phyloP scores from a whole-genome alignment of 2,329 filamentous ascomycete species.

The Epichloe brachyelytri region DNA sequence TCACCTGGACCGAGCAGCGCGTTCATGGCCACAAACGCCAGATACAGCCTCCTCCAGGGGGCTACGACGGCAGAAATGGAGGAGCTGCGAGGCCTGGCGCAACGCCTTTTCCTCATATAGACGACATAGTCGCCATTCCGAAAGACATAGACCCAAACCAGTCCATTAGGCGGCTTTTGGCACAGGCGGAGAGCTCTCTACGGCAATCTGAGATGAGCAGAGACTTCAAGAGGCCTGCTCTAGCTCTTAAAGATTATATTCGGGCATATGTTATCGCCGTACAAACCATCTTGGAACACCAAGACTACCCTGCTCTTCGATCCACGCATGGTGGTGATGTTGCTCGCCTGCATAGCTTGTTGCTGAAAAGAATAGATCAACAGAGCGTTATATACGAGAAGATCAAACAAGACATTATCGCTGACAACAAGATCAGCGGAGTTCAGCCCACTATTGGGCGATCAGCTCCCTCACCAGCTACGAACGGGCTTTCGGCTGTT shows the following conservation, averaged over 20 bases:
- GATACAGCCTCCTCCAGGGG: slow-evolving; percentile 16
- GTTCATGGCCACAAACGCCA: slow-evolving; percentile 19
- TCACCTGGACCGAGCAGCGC: slow-evolving; percentile 1
- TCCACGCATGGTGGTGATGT: slow-evolving; percentile 34
- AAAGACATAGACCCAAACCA: slow-evolving; percentile 34
- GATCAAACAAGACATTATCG: slow-evolving; percentile 47
- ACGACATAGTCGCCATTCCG: slow-evolving; percentile 35
- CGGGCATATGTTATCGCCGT: slow-evolving; percentile 68
- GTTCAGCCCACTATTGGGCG: slow-evolving; percentile 29
- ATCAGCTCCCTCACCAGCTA: slow-evolving; percentile 9
- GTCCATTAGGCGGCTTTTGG: slow-evolving; percentile 40
- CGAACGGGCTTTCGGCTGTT: not conserved
- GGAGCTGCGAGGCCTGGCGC: slow-evolving; percentile 13
- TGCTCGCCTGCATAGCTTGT: slow-evolving; percentile 32
- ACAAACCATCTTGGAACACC: slow-evolving; percentile 62
- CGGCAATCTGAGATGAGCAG: slow-evolving; percentile 48
- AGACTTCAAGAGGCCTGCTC: slow-evolving; percentile 53
- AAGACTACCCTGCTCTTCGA: slow-evolving; percentile 56
- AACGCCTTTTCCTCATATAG: slow-evolving; percentile 36
- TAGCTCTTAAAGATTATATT: slow-evolving; percentile 74
- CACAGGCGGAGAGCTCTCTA: slow-evolving; percentile 38
- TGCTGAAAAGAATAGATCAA: slow-evolving; percentile 37
- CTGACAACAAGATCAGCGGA: slow-evolving; percentile 51
- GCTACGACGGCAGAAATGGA: slow-evolving; percentile 17
- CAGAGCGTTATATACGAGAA: slow-evolving; percentile 38